Base-by-base conservation (phyloP, 1,284 basidiomycete genomes). In the Cutaneotrichosporon spelunceum region DNA sequence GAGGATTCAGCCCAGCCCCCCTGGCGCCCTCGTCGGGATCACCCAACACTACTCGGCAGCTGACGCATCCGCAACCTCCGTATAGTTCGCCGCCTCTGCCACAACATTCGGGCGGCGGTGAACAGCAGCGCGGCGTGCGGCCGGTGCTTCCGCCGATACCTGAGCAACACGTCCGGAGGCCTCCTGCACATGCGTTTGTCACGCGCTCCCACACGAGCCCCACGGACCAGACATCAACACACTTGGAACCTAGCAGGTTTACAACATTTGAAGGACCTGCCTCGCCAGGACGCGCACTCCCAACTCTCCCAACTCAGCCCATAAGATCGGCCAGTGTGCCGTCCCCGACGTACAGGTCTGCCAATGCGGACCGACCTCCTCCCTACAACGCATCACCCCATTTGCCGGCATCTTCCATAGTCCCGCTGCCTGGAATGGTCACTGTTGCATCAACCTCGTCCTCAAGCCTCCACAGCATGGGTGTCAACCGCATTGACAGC, bases 181-280 rank as follows among this genome's bases (percentile, higher is more conserved):
- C n/a, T n/a, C n/a, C n/a, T n/a, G n/a, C n/a, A n/a, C n/a, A n/a
- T n/a, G n/a, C n/a, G n/a, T n/a, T n/a, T 33, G 30, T 33, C 30
- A 33, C 30, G 30, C 58, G 75, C 10, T 73, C 75, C 5, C 72
- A 70, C 54, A 76, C 75, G 1, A 69, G 71, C 13, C 74, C 75
- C 8, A n/a, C 26, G 4, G 27, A 58, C 26, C 34, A 58, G 14
- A 30, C 26, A 19, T 21, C 49, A n/a, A 21, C 27, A 14, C 27
- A n/a, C 26, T 16, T 44, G 16, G 27, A 49, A 19, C 50, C 39
- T 19, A 23, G 39, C 24, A 34, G 29, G 36, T 9, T 21, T 14
- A 29, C 34, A n/a, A 26, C 23, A 10, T 48, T 49, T 11, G 53
- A 62, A 27, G 48, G 56, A 2, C 66, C 69, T 2, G 60, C 66